Evolutionary conservation across 1,284 basidiomycete genomes (phyloP).

Genomic region (Trametes versicolor): DNA sequence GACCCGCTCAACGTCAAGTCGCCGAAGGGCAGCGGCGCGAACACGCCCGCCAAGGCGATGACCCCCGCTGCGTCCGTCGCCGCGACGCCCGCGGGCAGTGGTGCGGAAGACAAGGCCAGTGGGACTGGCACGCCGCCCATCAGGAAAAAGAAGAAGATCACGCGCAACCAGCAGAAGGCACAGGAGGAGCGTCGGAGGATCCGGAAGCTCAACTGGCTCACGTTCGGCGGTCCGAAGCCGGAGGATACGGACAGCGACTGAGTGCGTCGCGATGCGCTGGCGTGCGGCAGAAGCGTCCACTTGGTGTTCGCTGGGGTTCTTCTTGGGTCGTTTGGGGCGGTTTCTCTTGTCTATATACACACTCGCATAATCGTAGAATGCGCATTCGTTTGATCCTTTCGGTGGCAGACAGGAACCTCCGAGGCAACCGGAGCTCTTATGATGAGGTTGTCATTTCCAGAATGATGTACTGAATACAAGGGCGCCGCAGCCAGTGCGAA

Average conservation of each 20-base stretch:
- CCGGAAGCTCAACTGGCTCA: constrained; percentile 88
- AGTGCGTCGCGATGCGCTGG: constrained; percentile 11
- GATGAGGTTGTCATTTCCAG: constrained; percentile 18
- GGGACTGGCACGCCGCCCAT: constrained; percentile 52
- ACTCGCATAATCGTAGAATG: constrained; percentile 8
- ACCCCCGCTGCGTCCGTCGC: constrained; percentile 70
- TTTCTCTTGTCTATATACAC: neutral
- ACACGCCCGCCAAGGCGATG: constrained; percentile 70
- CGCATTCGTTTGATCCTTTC: neutral
- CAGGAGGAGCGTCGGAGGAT: constrained; percentile 84
- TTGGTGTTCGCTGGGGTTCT: constrained; percentile 1
- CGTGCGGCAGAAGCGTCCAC: neutral
- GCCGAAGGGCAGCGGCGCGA: constrained; percentile 74
- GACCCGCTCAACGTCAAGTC: constrained; percentile 72
- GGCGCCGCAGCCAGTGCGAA: constrained; percentile 22
- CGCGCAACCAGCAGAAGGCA: constrained; percentile 90
- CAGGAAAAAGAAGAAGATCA: constrained; percentile 92
- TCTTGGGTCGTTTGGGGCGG: neutral
- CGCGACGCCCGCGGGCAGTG: constrained; percentile 78
- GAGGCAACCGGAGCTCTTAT: constrained; percentile 4
- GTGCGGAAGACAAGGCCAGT: constrained; percentile 64
- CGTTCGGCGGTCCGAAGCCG: constrained; percentile 81
- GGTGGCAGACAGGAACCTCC: neutral
- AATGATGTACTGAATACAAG: constrained; percentile 17
- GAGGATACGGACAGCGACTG: constrained; percentile 74